Base-by-base conservation (phyloP, 1,139 yeast species). In the Entelexis sorbosivorans region DNA sequence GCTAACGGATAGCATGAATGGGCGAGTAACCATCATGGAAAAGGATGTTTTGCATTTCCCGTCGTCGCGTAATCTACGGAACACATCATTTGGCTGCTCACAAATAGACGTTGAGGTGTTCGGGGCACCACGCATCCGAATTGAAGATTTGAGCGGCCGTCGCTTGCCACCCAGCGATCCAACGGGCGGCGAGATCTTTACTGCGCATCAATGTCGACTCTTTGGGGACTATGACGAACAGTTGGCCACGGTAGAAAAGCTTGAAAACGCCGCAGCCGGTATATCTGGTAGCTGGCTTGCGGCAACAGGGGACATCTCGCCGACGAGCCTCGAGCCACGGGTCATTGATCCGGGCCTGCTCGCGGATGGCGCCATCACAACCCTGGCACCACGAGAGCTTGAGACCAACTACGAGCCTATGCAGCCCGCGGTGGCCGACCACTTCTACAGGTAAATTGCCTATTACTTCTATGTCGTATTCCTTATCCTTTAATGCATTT, bases 21-120 rank as follows among this genome's bases (percentile, higher is more conserved):
- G 14, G 3, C 29, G 19, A 17, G 13, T 32, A 2, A 10, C 14
- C 14, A 20, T 20, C 9, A 1, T 42, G n/a, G 45, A 42, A 9
- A 42, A n/a, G 20, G 36, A 31, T 14, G 45, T 42, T 5, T 29
- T 42, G n/a, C 45, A 42, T 9, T 31, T 42, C 10, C 45, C 45
- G 2, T 7, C 14, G 20, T 32, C 45, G 9, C 24, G 19, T 8
- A 13, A 10, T 4, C 29, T 42, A 4, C 36, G 13, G 9, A 10
- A 5, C 3, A 4, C 29, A 5, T 31, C 36, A n/a, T 10, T 26
- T 6, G 29, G 38, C 11, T 32, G 16, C 33, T 31, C 45, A 2
- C 36, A 32, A 6, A 32, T 42, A 8, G 45, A 31, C 28, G 29
- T 42, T 14, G 45, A 20, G 13, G 45, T 42, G 5, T 42, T 42